These are phyloP conservation scores for Cinchona pubescens DNA, from an alignment of 257 asterid species.

Conservation along the genomic window DNA sequence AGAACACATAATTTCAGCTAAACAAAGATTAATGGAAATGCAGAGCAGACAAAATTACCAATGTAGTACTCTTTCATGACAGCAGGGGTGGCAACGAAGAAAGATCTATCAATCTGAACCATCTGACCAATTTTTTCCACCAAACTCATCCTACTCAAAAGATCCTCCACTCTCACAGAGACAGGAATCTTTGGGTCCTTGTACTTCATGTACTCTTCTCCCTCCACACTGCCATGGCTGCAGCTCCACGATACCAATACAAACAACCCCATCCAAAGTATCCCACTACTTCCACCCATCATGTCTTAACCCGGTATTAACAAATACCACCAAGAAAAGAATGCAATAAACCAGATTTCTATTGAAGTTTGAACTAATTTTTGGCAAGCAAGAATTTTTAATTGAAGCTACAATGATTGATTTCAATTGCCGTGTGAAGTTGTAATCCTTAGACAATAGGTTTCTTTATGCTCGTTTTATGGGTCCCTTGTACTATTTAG, in stretches of 20 bases:
- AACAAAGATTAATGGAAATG: background rate
- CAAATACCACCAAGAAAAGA: background rate
- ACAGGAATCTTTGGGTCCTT: slow-evolving; percentile 69
- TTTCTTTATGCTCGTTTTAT: no score
- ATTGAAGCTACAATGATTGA: background rate
- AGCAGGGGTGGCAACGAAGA: slow-evolving; percentile 60
- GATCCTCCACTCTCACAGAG: slow-evolving; percentile 59
- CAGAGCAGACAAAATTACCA: slow-evolving; percentile 36
- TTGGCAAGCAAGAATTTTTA: background rate
- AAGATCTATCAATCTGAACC: slow-evolving; percentile 81
- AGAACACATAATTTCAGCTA: background rate
- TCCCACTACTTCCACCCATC: slow-evolving; percentile 34
- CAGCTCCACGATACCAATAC: slow-evolving; percentile 43
- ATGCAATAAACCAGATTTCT: background rate
- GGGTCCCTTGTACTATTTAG: background rate
- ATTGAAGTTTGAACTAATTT: background rate
- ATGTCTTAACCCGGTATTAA: slow-evolving; percentile 6
- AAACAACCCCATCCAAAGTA: slow-evolving; percentile 32
- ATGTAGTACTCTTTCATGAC: slow-evolving; percentile 57
- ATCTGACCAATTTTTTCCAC: slow-evolving; percentile 88
- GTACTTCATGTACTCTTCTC: slow-evolving; percentile 45
- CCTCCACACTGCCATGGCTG: slow-evolving; percentile 34
- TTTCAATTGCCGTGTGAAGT: background rate
- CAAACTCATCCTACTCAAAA: slow-evolving; percentile 61
- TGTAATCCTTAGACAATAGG: no score